Evolutionary conservation across 805 yeast genomes (phyloP).

Genomic region (Wickerhamiella galacta): DNA sequence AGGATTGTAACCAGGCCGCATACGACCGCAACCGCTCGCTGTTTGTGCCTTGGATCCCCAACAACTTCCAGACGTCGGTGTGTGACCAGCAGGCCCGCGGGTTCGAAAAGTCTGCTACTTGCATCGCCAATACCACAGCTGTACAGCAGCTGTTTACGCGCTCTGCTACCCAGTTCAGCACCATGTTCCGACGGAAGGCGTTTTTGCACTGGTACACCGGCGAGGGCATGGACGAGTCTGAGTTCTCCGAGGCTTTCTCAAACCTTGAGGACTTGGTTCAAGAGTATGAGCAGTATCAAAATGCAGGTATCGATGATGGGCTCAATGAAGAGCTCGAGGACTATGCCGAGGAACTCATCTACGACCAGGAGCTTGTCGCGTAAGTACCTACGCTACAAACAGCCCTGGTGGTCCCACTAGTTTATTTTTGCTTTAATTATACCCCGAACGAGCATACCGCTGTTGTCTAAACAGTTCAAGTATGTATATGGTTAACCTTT

Average conservation of each 20-base stretch:
- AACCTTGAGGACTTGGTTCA: constrained; percentile 80
- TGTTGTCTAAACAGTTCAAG: too few relatives aligned
- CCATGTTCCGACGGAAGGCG: constrained; percentile 87
- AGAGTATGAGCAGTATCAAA: constrained; percentile 91
- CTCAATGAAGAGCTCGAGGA: too few relatives aligned
- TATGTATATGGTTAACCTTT: too few relatives aligned
- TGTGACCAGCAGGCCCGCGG: constrained; percentile 82
- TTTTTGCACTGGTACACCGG: constrained; percentile 92
- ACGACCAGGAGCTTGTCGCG: too few relatives aligned
- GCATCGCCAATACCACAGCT: constrained; percentile 84
- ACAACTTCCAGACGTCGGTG: constrained; percentile 84
- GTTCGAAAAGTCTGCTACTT: constrained; percentile 79
- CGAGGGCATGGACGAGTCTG: constrained; percentile 94
- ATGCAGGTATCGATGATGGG: constrained; percentile 64
- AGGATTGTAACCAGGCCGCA: constrained; percentile 77
- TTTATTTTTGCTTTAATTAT: too few relatives aligned
- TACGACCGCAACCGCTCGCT: constrained; percentile 67
- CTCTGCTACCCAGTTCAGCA: constrained; percentile 75
- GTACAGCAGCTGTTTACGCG: constrained; percentile 83
- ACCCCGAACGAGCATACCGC: too few relatives aligned
- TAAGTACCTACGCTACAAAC: too few relatives aligned
- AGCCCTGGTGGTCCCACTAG: too few relatives aligned
- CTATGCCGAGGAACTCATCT: too few relatives aligned
- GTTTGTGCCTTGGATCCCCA: constrained; percentile 94
- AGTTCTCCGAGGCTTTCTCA: constrained; percentile 86